A percentile compares a stretch with the other conserved stretches of the same genome.
phyloP scores from a whole-genome alignment of 768 basidiomycete species.

The Artomyces pyxidatus region DNA sequence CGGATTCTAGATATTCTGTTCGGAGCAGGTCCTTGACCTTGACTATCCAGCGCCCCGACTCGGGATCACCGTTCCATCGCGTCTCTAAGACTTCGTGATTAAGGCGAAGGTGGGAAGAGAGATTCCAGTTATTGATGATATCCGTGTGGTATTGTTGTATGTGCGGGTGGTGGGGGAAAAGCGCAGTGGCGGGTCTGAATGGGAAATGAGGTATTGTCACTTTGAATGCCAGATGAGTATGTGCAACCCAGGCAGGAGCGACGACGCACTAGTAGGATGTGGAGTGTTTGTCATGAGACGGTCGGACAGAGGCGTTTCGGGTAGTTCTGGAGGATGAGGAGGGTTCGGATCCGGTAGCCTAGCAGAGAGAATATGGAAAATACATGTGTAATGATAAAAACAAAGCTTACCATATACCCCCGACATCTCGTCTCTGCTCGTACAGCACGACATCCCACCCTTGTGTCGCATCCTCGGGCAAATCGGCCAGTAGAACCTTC shows the following conservation, averaged over 20 bases:
- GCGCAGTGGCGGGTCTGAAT: slow-evolving; percentile 39
- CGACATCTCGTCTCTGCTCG: slow-evolving; percentile 44
- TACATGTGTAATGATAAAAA: neutral
- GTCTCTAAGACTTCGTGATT: slow-evolving; percentile 36
- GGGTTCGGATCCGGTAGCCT: slow-evolving; percentile 28
- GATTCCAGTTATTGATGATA: slow-evolving; percentile 32
- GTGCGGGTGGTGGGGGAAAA: slow-evolving; percentile 41
- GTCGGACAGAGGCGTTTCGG: slow-evolving; percentile 49
- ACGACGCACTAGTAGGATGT: slow-evolving; percentile 32
- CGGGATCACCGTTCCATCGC: slow-evolving; percentile 34
- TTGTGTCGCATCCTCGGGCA: slow-evolving; percentile 30
- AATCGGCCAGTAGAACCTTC: slow-evolving; percentile 37
- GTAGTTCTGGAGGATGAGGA: slow-evolving; percentile 36
- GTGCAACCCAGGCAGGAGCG: too few relatives aligned
- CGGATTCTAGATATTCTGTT: slow-evolving; percentile 17
- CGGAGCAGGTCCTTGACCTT: slow-evolving; percentile 19
- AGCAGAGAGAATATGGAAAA: neutral
- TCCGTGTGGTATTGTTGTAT: slow-evolving; percentile 39
- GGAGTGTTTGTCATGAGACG: slow-evolving; percentile 47
- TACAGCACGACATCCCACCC: slow-evolving; percentile 43
- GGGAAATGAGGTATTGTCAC: slow-evolving; percentile 51
- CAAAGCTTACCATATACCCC: slow-evolving; percentile 44
- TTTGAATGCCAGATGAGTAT: neutral
- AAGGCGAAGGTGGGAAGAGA: slow-evolving; percentile 32
- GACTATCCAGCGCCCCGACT: slow-evolving; percentile 38